These are phyloP conservation scores for Osmanthus fragrans DNA, from an alignment of 257 asterid species.

Conservation along the genomic window DNA sequence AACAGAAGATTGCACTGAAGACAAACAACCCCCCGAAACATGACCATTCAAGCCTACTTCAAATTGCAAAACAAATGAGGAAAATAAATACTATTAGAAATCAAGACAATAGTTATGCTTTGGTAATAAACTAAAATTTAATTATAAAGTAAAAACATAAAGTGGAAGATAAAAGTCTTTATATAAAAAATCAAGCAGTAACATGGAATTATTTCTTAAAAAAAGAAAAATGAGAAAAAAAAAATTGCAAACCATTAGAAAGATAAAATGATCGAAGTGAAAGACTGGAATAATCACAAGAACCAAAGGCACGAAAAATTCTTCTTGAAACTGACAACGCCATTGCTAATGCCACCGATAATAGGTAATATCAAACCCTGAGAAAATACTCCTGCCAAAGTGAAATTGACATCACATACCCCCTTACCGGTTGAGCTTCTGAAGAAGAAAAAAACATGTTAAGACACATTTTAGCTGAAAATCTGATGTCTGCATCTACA, in stretches of 20 bases:
- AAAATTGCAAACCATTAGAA: constrained; percentile 23
- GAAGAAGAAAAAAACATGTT: neutral
- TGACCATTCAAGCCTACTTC: constrained; percentile 13
- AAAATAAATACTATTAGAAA: neutral
- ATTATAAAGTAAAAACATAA: neutral
- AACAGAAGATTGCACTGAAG: constrained; percentile 32
- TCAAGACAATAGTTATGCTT: neutral
- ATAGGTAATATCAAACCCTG: constrained; percentile 1
- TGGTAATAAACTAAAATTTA: neutral
- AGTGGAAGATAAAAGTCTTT: neutral
- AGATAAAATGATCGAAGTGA: constrained; percentile 7
- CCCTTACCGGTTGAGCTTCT: neutral
- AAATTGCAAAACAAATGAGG: neutral
- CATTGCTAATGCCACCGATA: constrained; percentile 19
- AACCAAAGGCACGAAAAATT: constrained; percentile 22
- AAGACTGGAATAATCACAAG: constrained; percentile 1
- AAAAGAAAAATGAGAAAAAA: neutral
- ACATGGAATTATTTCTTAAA: neutral
- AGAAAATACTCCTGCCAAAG: constrained; percentile 13
- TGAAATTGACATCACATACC: neutral
- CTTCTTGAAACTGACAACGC: constrained; percentile 31
- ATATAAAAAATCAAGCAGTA: neutral
- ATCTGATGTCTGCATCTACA: neutral
- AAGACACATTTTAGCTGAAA: neutral
- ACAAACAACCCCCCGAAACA: constrained; percentile 20